Percentiles rank a stretch among this genome's conserved stretches.
Conservation (phyloP, 805 yeast genomes). For the Cyberlindnera mycetangii region DNA sequence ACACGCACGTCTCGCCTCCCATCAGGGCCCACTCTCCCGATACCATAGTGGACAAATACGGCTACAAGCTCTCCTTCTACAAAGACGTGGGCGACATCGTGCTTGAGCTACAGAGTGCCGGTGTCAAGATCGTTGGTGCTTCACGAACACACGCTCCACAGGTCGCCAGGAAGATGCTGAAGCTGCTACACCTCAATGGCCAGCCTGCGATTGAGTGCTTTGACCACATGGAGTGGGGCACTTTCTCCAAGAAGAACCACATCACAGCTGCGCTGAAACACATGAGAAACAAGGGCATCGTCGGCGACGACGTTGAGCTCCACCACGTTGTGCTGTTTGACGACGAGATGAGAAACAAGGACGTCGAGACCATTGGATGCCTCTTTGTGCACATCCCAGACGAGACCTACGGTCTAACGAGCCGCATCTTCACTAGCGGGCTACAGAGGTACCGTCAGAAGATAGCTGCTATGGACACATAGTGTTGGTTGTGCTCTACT, state of each 20-base stretch:
- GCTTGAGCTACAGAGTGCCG: constrained; percentile 43
- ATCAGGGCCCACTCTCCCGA: constrained; percentile 36
- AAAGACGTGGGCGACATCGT: constrained; percentile 67
- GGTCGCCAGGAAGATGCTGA: constrained; percentile 65
- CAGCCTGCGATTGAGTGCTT: constrained; percentile 51
- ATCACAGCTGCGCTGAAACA: constrained; percentile 51
- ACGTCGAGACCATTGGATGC: constrained; percentile 70
- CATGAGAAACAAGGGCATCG: constrained; percentile 26
- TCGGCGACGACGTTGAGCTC: constrained; percentile 46
- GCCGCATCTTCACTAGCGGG: constrained; percentile 12
- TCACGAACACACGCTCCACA: constrained; percentile 77
- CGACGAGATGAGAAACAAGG: constrained; percentile 76
- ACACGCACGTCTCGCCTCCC: constrained; percentile 65
- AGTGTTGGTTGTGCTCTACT: no score
- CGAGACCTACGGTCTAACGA: constrained; percentile 33
- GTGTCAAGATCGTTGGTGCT: constrained; percentile 61
- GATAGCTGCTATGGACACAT: not conserved
- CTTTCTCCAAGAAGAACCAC: constrained; percentile 54
- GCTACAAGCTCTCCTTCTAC: constrained; percentile 56
- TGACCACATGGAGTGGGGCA: constrained; percentile 67
- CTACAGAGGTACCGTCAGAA: constrained; percentile 7
- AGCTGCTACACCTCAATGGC: constrained; percentile 49
- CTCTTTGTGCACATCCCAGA: constrained; percentile 62
- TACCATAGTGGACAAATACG: constrained; percentile 47
- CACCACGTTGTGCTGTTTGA: constrained; percentile 53